phyloP scores from a whole-genome alignment of 495 filamentous ascomycete genomes.

The Penicillium malachiteum region DNA sequence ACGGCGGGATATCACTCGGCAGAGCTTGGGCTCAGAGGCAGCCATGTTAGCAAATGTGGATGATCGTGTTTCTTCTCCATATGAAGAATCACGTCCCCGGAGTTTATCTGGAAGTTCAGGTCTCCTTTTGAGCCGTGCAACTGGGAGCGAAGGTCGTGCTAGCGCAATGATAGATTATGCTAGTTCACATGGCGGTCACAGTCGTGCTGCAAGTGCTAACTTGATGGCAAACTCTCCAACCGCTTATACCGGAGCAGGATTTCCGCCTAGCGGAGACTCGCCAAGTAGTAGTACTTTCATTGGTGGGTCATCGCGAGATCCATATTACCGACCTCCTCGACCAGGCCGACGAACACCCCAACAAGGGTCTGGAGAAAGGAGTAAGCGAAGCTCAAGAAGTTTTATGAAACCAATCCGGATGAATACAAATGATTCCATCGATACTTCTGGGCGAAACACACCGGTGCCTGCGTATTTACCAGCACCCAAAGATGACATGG shows the following conservation, averaged over 20 bases:
- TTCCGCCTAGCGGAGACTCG: constrained; percentile 19
- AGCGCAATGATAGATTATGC: constrained; percentile 48
- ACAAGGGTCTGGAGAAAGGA: constrained; percentile 38
- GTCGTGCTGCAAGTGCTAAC: constrained; percentile 49
- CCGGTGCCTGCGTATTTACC: constrained; percentile 53
- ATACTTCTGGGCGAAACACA: constrained; percentile 52
- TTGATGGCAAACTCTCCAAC: constrained; percentile 67
- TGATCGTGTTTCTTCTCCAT: constrained; percentile 64
- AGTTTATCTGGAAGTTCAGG: constrained; percentile 85
- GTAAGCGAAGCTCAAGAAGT: constrained; percentile 33
- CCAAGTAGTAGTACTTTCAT: constrained; percentile 47
- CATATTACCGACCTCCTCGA: constrained; percentile 83
- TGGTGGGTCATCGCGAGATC: constrained; percentile 54
- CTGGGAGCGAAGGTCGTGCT: constrained; percentile 44
- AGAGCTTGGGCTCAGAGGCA: constrained; percentile 76
- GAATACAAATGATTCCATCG: constrained; percentile 38
- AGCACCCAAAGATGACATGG: constrained; percentile 53
- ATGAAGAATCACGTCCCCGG: constrained; percentile 63
- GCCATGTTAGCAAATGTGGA: constrained; percentile 71
- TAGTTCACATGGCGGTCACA: constrained; percentile 49
- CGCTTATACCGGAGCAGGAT: constrained; percentile 62
- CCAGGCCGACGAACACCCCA: constrained; percentile 61
- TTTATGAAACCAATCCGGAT: constrained; percentile 44
- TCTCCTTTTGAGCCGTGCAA: constrained; percentile 61
- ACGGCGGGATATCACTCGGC: constrained; percentile 59